phyloP scores from a whole-genome alignment of 192 early-diverging fungal species.

The Mortierella alpina region DNA sequence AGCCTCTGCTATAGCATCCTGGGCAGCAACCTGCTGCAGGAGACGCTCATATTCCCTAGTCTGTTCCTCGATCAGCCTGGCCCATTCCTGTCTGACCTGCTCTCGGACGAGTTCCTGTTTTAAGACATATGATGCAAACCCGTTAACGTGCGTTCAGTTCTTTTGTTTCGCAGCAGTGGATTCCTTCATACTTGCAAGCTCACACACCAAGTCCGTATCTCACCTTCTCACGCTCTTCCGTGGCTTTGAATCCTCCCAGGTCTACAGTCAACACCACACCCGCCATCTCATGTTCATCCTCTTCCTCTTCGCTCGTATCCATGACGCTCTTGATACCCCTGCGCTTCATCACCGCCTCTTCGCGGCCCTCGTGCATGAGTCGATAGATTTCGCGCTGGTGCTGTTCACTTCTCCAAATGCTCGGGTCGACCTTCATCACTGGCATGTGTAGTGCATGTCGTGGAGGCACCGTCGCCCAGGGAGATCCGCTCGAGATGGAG shows the following conservation, averaged over 20 bases:
- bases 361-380: conserved; percentile 32
- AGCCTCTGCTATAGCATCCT: neutral
- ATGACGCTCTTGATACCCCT: conserved; percentile 21
- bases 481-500: conserved; percentile 19
- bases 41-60: conserved; percentile 14
- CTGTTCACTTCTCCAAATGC: conserved; percentile 21
- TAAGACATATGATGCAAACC: neutral
- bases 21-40: conserved; percentile 3
- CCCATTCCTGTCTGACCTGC: conserved; percentile 24
- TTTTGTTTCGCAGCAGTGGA: neutral
- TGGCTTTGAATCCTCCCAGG: conserved; percentile 6
- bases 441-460: conserved; percentile 45
- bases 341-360: conserved; percentile 27
- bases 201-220: neutral
- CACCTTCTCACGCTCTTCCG: conserved; percentile 20
- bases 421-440: conserved; percentile 39
- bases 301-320: conserved; percentile 34
- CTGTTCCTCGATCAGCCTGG: conserved; percentile 16
- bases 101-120: conserved; percentile 17
- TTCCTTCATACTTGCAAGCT: neutral
- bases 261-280: conserved; percentile 17
- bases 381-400: conserved; percentile 41
- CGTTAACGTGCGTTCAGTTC: neutral
- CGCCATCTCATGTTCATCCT: conserved; percentile 27
- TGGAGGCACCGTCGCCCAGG: conserved; percentile 23